phyloP scores from a whole-genome alignment of 2,329 filamentous ascomycete species.

The Pestalotiopsis sp. region DNA sequence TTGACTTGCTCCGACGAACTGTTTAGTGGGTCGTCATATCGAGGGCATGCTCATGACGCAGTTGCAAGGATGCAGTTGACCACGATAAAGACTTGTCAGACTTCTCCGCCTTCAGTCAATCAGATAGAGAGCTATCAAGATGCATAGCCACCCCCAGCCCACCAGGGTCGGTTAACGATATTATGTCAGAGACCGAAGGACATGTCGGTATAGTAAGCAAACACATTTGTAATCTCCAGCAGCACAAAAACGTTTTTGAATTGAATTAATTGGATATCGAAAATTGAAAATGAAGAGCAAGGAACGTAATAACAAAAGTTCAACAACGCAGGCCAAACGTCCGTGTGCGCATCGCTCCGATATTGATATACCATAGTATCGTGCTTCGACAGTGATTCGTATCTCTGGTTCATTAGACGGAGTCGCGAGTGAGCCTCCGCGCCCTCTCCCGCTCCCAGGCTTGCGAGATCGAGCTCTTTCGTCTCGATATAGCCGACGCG shows the following conservation, averaged over 20 bases:
- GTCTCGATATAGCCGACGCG: conserved; percentile 4
- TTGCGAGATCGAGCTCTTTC: background rate
- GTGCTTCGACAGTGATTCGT: background rate
- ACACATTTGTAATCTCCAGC: background rate
- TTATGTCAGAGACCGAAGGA: background rate
- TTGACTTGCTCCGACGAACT: no score
- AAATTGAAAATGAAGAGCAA: background rate
- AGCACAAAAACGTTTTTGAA: background rate
- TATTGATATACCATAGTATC: background rate
- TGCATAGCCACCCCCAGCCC: no score
- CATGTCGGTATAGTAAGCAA: background rate
- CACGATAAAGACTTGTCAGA: no score
- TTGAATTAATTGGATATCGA: background rate
- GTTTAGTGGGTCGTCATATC: no score
- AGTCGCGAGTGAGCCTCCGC: background rate
- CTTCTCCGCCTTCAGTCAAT: no score
- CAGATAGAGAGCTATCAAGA: no score
- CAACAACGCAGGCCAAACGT: background rate
- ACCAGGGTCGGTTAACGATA: background rate
- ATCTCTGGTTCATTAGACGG: background rate
- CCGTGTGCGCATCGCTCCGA: background rate
- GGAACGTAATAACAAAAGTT: background rate
- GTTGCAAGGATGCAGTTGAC: no score
- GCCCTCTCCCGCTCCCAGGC: background rate
- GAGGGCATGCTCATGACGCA: no score